These are phyloP conservation scores for Biancaea sappan DNA, from an alignment of 306 rosid genomes.

Conservation along the genomic window DNA sequence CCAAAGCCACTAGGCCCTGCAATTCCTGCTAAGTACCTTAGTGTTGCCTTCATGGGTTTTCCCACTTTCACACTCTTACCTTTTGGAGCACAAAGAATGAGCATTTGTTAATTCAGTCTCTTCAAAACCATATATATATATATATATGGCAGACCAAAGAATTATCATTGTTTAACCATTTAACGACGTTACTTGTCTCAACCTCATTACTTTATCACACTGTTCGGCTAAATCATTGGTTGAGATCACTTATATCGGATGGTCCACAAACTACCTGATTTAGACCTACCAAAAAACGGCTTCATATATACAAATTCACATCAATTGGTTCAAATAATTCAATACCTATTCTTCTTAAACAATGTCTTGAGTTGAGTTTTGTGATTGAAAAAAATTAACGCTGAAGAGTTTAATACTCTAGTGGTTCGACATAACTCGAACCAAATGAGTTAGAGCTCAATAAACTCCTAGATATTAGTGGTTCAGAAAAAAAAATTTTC, in stretches of 20 bases:
- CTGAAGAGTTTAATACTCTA: no score
- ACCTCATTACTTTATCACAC: slow-evolving; percentile 10
- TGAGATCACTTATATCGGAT: slow-evolving; percentile 34
- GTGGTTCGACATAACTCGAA: no score
- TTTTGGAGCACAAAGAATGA: slow-evolving; percentile 24
- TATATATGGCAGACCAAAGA: not conserved
- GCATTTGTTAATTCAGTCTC: slow-evolving; percentile 22
- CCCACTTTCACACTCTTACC: slow-evolving; percentile 7
- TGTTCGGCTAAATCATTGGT: slow-evolving; percentile 45
- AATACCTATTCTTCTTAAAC: no score
- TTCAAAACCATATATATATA: slow-evolving; percentile 26
- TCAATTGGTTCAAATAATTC: no score
- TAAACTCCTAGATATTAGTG: no score
- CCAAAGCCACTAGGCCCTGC: slow-evolving; percentile 99
- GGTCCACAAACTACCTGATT: slow-evolving; percentile 44
- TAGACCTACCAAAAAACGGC: slow-evolving; percentile 16
- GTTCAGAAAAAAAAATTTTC: no score
- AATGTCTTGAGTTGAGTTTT: no score
- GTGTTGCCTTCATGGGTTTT: slow-evolving; percentile 71
- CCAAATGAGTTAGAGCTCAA: no score
- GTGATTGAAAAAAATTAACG: no score
- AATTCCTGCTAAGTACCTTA: slow-evolving; percentile 87
- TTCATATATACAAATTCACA: not conserved
- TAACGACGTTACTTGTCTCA: slow-evolving; percentile 8
- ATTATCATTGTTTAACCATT: no score